Base-by-base conservation (phyloP, 2,329 filamentous ascomycete genomes). In the Capronia coronata region DNA sequence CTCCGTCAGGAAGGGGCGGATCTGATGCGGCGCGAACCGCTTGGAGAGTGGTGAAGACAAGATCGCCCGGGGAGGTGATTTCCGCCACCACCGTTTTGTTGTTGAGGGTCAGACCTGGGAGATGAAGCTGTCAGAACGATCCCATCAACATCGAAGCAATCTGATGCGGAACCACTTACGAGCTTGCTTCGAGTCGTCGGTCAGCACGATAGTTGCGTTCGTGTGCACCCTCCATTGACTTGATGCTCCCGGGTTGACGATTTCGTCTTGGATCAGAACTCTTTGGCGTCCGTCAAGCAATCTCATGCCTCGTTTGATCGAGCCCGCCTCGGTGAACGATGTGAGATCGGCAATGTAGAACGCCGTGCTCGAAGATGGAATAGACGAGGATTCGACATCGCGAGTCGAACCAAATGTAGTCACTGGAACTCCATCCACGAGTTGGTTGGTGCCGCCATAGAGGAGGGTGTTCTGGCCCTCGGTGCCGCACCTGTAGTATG, bases 141-240 rank as follows among this genome's bases (percentile, higher is more conserved):
- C 14, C 5, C 7, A 43, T 18, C 25, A 27, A 27, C 25, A 27
- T 5, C 25, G 25, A 6, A 14, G 29, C 29, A 27, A 32, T 14
- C 13, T 22, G 13, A 10, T 6, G 8, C 9, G 6, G 41, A 13
- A 11, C 25, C 25, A 43, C 41, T 43, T 43, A 45, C 43, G 43
- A 37, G 43, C 43, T 45, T 45, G 43, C 43, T 35, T 45, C 43
- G 29, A 34, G 43, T 34, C 29, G 43, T 34, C 18, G 43, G 18
- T 45, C 25, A 45, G 16, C 29, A 14, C 16, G 27, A 45, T 19
- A 11, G 43, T 45, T 4, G 43, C 43, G 25, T 45, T 45, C 16
- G 43, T 35, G 30, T 45, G 43, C 27, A 45, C 25, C 18, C 43
- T 45, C 43, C 43, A 45, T 45, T 45, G 43, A 23, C 43, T 45